Evolutionary conservation across 257 asterid species (phyloP).

Genomic region (Salvia rosmarinus): DNA sequence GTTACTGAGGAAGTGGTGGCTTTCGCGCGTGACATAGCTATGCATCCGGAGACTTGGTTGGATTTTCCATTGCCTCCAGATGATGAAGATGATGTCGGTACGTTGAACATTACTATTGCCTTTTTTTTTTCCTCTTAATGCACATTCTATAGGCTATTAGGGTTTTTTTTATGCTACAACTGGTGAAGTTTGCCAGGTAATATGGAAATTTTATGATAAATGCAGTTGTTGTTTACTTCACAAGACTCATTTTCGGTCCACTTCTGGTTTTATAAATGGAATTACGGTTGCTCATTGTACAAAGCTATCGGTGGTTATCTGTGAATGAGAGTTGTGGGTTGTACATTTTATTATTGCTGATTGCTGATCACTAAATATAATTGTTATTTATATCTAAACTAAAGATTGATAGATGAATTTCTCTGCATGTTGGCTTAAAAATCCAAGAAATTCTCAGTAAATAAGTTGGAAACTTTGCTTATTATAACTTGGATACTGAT

Average conservation of each 20-base stretch:
- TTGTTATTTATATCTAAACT: neutral
- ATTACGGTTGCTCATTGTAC: neutral
- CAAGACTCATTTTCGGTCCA: neutral
- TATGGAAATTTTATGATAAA: neutral
- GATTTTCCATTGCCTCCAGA: conserved; percentile 74
- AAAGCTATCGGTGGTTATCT: neutral
- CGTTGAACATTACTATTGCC: neutral
- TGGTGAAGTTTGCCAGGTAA: neutral
- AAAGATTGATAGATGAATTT: neutral
- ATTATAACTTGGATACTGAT: neutral
- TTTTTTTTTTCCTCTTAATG: neutral
- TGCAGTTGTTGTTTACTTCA: neutral
- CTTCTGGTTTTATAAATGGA: neutral
- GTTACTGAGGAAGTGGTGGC: conserved; percentile 83
- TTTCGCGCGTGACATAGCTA: conserved; percentile 73
- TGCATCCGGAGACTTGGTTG: conserved; percentile 97
- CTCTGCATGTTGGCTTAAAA: neutral
- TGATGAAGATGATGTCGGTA: conserved; percentile 54
- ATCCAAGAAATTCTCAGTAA: neutral
- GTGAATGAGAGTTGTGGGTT: neutral
- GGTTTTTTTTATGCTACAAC: neutral
- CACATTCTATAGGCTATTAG: neutral
- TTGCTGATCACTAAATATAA: neutral
- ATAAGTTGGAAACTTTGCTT: neutral
- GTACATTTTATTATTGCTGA: conserved; percentile 21